A percentile compares a stretch with the other conserved stretches of the same genome.
These are phyloP conservation scores for Thermochaetoides thermophila DNA, from an alignment of 495 filamentous ascomycete genomes.

Conservation along the genomic window DNA sequence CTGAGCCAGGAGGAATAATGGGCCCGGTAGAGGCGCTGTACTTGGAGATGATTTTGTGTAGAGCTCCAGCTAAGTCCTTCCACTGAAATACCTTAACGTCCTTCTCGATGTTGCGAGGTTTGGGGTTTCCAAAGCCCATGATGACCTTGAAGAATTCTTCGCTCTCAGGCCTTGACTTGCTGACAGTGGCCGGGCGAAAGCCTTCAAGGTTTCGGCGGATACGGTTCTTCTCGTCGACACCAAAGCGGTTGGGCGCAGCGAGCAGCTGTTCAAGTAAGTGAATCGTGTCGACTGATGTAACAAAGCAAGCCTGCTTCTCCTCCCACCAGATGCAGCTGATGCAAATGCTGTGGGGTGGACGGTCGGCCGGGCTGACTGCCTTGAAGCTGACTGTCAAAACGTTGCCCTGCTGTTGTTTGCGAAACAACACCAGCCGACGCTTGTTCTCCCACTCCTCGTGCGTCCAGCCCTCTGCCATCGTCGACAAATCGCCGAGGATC, in stretches of 20 bases:
- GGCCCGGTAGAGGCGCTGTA: constrained; percentile 39
- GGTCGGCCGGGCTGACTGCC: constrained; percentile 52
- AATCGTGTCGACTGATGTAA: constrained; percentile 95
- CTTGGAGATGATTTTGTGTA: constrained; percentile 98
- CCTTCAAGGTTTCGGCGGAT: constrained; percentile 91
- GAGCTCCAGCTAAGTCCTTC: constrained; percentile 63
- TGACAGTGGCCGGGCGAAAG: constrained; percentile 78
- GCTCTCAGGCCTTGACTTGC: constrained; percentile 78
- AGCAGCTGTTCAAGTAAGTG: constrained; percentile 80
- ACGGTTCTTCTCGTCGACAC: constrained; percentile 93
- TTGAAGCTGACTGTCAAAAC: constrained; percentile 60
- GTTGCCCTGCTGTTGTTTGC: constrained; percentile 58
- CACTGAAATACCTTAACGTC: constrained; percentile 97
- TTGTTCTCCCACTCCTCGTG: constrained; percentile 61
- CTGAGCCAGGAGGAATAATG: no score
- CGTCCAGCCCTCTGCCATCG: constrained; percentile 69
- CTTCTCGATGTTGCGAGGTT: constrained; percentile 96
- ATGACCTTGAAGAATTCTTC: constrained; percentile 98
- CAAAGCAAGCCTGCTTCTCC: constrained; percentile 73
- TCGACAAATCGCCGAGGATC: constrained; percentile 66
- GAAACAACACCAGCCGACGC: constrained; percentile 75
- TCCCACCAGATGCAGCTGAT: constrained; percentile 91
- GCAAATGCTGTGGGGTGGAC: constrained; percentile 60
- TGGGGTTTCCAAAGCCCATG: constrained; percentile 91
- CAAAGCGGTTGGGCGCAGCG: constrained; percentile 54